Evolutionary conservation across 345 rosid genomes (phyloP), one percentile per base, ranked within the genome.

Genomic region (Corchorus capsularis): DNA sequence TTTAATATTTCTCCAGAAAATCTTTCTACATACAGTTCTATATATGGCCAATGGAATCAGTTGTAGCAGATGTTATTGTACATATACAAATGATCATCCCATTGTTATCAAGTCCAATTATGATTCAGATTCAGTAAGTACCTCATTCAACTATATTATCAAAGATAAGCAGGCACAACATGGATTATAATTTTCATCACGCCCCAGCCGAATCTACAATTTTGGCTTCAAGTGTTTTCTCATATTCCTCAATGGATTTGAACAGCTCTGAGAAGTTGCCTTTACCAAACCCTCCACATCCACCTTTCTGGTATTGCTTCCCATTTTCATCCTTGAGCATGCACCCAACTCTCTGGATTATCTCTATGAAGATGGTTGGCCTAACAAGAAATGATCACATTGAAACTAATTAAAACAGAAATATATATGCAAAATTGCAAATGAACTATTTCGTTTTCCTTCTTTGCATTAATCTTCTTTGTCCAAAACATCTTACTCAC

Each of bases 311-410:
- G 78, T 90, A 90, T 35, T 27, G 81, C 78, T 85, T 91, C 68
- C 97, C 98, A 50, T 80, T 72, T 41, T 90, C 90, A 74, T 93
- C 95, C 80, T 85, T 81, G 45, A 82, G 75, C 93, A 89, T 88
- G 79, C 98, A 94, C 63, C 97, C 98, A 2, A 93, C 49, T 74
- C 98, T 87, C 86, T 93, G 98, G 14, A 94, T 94, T 82, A 94
- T 94, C 89, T 94, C 98, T 63, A 94, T 80, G 77, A 94, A 94
- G n/a, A 94, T 90, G 13, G 97, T 94, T 68, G 97, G 98, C 89
- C 98, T 93, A 86, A 59, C 35, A 77, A 46, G 45, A 27, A 37
- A 27, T 27, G 66, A 61, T 15, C 34, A 37, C 27, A 27, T 49
- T 41, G 12, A 17, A 57, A 22, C 14, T 32, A 39, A 56, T 6